A percentile compares a stretch with the other conserved stretches of the same genome.
Evolutionary conservation across 306 rosid genomes (phyloP).

Genomic region (Glycyrrhiza uralensis): DNA sequence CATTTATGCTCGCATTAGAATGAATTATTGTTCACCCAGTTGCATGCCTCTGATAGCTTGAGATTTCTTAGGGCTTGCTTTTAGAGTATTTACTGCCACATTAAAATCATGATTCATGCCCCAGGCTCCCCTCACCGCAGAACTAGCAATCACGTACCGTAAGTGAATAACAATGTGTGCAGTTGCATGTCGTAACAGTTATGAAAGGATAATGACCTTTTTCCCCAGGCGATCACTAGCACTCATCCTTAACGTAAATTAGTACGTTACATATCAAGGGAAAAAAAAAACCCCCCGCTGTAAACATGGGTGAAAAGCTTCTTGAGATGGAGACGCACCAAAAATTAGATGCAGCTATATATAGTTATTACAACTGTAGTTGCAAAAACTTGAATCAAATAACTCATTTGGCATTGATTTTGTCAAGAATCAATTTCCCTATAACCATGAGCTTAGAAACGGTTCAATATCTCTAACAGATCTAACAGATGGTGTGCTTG

Average conservation of each 20-base stretch:
- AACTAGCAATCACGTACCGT: neutral
- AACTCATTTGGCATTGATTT: slow-evolving; percentile 3
- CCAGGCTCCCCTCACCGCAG: too few species aligned
- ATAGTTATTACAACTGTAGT: neutral
- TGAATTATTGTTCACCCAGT: neutral
- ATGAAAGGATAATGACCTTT: neutral
- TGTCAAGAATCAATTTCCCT: slow-evolving; percentile 15
- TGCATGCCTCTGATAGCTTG: neutral
- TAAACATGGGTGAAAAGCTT: slow-evolving; percentile 1
- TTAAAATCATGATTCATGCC: neutral
- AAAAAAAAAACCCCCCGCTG: neutral
- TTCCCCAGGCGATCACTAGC: neutral
- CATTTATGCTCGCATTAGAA: too few species aligned
- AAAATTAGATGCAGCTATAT: neutral
- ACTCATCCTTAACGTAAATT: neutral
- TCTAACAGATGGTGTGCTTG: neutral
- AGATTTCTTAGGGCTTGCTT: neutral
- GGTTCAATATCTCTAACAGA: neutral
- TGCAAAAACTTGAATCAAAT: neutral
- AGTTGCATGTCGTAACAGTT: neutral
- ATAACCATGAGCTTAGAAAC: neutral
- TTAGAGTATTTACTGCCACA: neutral
- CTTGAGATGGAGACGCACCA: neutral
- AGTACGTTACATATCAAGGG: neutral
- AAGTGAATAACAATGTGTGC: neutral